These are phyloP conservation scores for Ichthyophthirius multifiliis DNA, from an alignment of 169 alveolate genomes.

Conservation along the genomic window DNA sequence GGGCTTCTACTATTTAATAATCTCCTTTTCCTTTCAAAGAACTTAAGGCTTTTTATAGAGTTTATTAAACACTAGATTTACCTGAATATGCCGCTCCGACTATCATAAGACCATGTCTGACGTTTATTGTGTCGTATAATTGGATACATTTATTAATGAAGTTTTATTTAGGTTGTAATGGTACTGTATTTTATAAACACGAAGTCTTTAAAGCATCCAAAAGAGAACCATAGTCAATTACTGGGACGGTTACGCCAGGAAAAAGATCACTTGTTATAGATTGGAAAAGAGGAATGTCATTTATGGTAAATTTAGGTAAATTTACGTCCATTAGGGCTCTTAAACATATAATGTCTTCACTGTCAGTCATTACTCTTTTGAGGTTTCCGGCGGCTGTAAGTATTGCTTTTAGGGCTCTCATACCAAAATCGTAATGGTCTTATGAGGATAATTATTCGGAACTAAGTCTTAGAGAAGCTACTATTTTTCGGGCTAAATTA, in stretches of 20 bases:
- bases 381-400: conserved; percentile 90
- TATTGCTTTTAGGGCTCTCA: conserved; percentile 93
- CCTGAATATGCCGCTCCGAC: conserved; percentile 30
- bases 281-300: conserved; percentile 88
- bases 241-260: conserved; percentile 87
- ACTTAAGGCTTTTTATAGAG: not conserved
- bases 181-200: conserved; percentile 46
- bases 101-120: conserved; percentile 85
- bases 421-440: conserved; percentile 92
- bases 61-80: conserved; percentile 43
- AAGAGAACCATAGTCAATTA: conserved; percentile 47
- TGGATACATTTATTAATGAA: conserved; percentile 74
- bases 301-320: conserved; percentile 89
- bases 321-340: conserved; percentile 90
- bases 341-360: conserved; percentile 81
- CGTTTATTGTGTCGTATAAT: conserved; percentile 77
- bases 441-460: conserved; percentile 91
- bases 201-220: conserved; percentile 46
- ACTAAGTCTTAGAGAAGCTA: conserved; percentile 84
- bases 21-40: conserved; percentile 44
- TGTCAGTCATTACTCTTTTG: conserved; percentile 74
- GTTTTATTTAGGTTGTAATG: conserved; percentile 57
- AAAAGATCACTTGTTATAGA: conserved; percentile 92
- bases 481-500: conserved; percentile 90
- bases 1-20: conserved; percentile 58